Evolutionary conservation across 129 eudicot genomes (phyloP).

Genomic region (Chrysanthemum seticuspe): DNA sequence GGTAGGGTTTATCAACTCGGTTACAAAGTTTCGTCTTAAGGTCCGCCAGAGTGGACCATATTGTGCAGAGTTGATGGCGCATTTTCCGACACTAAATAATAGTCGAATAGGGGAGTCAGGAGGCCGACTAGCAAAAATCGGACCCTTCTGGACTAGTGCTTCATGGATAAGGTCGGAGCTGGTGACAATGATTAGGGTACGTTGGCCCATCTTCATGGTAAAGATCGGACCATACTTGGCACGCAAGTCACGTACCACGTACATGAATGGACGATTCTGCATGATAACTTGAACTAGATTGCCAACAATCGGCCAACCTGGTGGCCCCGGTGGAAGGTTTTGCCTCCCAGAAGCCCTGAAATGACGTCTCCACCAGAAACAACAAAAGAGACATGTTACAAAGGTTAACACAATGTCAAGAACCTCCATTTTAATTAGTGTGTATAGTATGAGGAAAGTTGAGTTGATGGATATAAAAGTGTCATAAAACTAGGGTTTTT

Average conservation of each 20-base stretch:
- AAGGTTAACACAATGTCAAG: conserved; percentile 40
- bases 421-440: conserved; percentile 43
- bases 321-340: conserved; percentile 92
- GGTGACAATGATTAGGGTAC: conserved; percentile 70
- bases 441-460: conserved; percentile 4
- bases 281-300: conserved; percentile 83
- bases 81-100: conserved; percentile 78
- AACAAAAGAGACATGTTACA: conserved; percentile 42
- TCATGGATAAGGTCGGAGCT: conserved; percentile 92
- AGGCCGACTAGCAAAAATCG: conserved; percentile 82
- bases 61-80: conserved; percentile 94
- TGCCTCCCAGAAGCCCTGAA: conserved; percentile 30
- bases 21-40: conserved; percentile 75
- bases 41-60: conserved; percentile 95
- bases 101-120: conserved; percentile 85
- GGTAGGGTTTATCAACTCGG: conserved; percentile 85
- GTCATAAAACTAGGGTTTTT: conserved; percentile 19
- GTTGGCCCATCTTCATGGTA: conserved; percentile 97
- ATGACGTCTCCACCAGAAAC: conserved; percentile 59
- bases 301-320: conserved; percentile 95
- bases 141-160: conserved; percentile 81
- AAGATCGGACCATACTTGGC: conserved; percentile 84
- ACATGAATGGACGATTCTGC: conserved; percentile 76
- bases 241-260: conserved; percentile 74
- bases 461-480: conserved; percentile 17